Percentiles rank a stretch among this genome's conserved stretches.
These are phyloP conservation scores for Starmerella stellata DNA, from an alignment of 805 yeast species.

Conservation along the genomic window DNA sequence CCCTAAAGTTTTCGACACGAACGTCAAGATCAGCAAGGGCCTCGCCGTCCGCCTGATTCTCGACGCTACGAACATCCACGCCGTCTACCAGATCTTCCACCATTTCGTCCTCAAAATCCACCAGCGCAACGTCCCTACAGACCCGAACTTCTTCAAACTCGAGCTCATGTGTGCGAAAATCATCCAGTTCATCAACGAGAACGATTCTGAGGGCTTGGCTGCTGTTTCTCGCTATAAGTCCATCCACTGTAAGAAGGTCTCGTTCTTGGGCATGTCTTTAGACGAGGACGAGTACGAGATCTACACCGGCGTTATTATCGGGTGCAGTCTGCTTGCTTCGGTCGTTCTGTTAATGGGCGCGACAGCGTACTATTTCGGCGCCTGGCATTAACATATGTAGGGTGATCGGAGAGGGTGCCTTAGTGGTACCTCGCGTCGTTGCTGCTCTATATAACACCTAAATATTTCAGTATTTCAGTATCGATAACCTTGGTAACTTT, in stretches of 20 bases:
- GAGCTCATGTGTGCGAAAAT: slow-evolving; percentile 76
- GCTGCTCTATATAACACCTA: too few relatives aligned
- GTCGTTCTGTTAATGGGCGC: slow-evolving; percentile 13
- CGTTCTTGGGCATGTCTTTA: slow-evolving; percentile 1
- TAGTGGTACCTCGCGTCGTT: too few relatives aligned
- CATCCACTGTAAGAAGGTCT: neutral
- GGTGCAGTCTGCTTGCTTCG: slow-evolving; percentile 2
- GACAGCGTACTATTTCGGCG: slow-evolving; percentile 12
- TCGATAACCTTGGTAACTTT: too few relatives aligned
- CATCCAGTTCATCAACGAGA: slow-evolving; percentile 61
- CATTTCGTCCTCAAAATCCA: slow-evolving; percentile 59
- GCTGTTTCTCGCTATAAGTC: slow-evolving; percentile 2
- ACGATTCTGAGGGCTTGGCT: slow-evolving; percentile 14
- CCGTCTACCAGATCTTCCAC: slow-evolving; percentile 60
- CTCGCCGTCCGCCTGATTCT: slow-evolving; percentile 62
- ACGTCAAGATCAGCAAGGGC: slow-evolving; percentile 83
- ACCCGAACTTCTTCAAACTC: slow-evolving; percentile 69
- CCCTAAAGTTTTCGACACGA: slow-evolving; percentile 44
- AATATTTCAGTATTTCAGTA: too few relatives aligned
- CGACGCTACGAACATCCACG: slow-evolving; percentile 52
- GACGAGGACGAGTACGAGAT: slow-evolving; percentile 10
- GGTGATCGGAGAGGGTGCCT: too few relatives aligned
- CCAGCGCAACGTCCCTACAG: slow-evolving; percentile 56
- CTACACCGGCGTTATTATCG: slow-evolving; percentile 8
- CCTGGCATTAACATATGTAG: slow-evolving; percentile 6